phyloP scores from a whole-genome alignment of 192 early-diverging fungal genomes.

The Coemansia sp. region DNA sequence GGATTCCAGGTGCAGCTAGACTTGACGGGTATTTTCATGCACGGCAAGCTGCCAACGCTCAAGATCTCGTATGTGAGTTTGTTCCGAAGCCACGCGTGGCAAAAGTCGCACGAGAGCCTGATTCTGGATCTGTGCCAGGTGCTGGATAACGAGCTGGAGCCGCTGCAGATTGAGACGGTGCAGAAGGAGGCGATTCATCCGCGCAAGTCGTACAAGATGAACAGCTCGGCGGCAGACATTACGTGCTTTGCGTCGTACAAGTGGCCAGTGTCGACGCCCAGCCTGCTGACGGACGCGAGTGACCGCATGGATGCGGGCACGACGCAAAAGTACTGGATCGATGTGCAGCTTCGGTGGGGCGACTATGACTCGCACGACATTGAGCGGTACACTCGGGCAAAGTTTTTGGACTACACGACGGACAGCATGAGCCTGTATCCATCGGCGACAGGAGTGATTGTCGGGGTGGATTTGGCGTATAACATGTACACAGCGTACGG shows the following conservation, averaged over 20 bases:
- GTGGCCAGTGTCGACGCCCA: conserved; percentile 96
- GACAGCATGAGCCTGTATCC: conserved; percentile 99
- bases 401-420: conserved; percentile 97
- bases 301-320: conserved; percentile 96
- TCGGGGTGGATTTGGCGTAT: conserved; percentile 97
- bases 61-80: conserved; percentile 99
- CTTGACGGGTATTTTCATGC: conserved; percentile 99
- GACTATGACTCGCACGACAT: conserved; percentile 99
- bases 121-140: conserved; percentile 86
- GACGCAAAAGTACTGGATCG: conserved; percentile 97
- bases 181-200: conserved; percentile 99
- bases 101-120: conserved; percentile 90
- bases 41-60: conserved; percentile 98
- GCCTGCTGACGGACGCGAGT: conserved; percentile 84
- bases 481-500: conserved; percentile 92
- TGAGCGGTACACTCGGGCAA: conserved; percentile 96
- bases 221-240: conserved; percentile 86
- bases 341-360: conserved; percentile 97
- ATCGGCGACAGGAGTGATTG: conserved; percentile 94
- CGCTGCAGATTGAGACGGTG: conserved; percentile 95
- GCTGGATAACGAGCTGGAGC: conserved; percentile 95
- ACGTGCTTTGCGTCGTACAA: conserved; percentile 95
- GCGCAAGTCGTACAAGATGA: conserved; percentile 99
- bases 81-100: conserved; percentile 98
- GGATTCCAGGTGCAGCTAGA: conserved; percentile 99